These are phyloP conservation scores for Botrytis galanthina DNA, from an alignment of 2,329 filamentous ascomycete species.

Conservation along the genomic window DNA sequence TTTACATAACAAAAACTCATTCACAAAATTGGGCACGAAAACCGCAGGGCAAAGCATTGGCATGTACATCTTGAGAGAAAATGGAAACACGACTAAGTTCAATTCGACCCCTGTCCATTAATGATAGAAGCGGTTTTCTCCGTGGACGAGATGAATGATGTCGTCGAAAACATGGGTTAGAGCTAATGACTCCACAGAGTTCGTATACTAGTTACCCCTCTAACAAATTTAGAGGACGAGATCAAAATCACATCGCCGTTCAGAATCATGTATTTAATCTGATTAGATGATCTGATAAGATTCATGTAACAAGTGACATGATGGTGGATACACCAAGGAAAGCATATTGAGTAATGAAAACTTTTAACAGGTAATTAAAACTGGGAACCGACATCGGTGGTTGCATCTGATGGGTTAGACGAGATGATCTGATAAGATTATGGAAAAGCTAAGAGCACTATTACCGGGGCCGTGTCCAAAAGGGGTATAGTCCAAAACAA, in stretches of 20 bases:
- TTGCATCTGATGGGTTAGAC: neutral
- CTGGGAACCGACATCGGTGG: neutral
- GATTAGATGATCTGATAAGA: constrained; percentile 20
- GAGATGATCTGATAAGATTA: constrained; percentile 8
- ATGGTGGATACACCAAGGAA: neutral
- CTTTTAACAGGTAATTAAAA: neutral
- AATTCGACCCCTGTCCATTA: neutral
- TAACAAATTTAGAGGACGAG: neutral
- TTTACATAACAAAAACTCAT: neutral
- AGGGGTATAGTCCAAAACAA: neutral
- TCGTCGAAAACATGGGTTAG: neutral
- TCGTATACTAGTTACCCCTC: neutral
- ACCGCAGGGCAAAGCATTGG: neutral
- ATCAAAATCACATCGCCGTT: neutral
- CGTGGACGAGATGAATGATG: neutral
- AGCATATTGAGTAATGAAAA: neutral
- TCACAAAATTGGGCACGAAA: constrained; percentile 3
- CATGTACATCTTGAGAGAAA: neutral
- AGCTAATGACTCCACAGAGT: neutral
- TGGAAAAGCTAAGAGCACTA: neutral
- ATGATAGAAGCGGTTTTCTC: neutral
- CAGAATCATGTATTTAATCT: neutral
- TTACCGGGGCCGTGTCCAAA: neutral
- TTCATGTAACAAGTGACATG: neutral
- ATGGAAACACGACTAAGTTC: neutral